A percentile compares a stretch with the other conserved stretches of the same genome.
These are phyloP conservation scores for Fusarium domesticum DNA, from an alignment of 2,329 filamentous ascomycete species.

Conservation along the genomic window DNA sequence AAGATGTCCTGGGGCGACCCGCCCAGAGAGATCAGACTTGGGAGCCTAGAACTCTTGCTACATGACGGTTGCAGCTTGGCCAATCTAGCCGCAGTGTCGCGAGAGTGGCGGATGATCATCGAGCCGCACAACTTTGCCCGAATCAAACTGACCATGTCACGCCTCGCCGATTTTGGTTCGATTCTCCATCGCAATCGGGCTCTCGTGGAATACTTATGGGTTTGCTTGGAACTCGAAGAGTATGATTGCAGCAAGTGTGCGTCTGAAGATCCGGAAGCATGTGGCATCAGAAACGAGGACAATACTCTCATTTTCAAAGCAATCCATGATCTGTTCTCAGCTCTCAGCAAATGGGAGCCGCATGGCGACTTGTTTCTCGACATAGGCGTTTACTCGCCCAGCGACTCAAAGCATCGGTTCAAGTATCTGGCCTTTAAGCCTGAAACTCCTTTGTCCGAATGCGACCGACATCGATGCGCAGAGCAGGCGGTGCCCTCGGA, in stretches of 20 bases:
- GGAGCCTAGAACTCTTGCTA: no score
- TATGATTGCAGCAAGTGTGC: conserved; percentile 23
- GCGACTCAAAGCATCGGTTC: conserved; percentile 37
- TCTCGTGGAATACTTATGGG: conserved; percentile 29
- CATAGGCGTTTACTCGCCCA: conserved; percentile 38
- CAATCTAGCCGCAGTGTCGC: conserved; percentile 21
- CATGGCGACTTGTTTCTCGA: conserved; percentile 35
- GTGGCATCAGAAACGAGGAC: conserved; percentile 21
- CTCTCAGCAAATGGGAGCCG: conserved; percentile 34
- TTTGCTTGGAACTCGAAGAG: conserved; percentile 28
- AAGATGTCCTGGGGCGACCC: no score
- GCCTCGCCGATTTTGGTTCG: conserved; percentile 18
- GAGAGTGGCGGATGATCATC: conserved; percentile 25
- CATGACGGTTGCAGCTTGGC: conserved; percentile 12
- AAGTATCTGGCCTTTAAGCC: conserved; percentile 31
- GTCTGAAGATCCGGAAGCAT: conserved; percentile 6
- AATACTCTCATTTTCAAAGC: conserved; percentile 28
- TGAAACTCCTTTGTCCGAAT: conserved; percentile 14
- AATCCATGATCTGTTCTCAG: conserved; percentile 31
- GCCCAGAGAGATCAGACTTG: no score
- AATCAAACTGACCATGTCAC: conserved; percentile 25
- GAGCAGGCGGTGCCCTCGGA: conserved; percentile 22
- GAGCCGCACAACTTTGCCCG: conserved; percentile 27
- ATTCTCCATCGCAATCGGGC: conserved; percentile 24
- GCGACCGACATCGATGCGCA: conserved; percentile 12